Evolutionary conservation across 495 filamentous ascomycete genomes (phyloP).

Genomic region (Podospora anserina): DNA sequence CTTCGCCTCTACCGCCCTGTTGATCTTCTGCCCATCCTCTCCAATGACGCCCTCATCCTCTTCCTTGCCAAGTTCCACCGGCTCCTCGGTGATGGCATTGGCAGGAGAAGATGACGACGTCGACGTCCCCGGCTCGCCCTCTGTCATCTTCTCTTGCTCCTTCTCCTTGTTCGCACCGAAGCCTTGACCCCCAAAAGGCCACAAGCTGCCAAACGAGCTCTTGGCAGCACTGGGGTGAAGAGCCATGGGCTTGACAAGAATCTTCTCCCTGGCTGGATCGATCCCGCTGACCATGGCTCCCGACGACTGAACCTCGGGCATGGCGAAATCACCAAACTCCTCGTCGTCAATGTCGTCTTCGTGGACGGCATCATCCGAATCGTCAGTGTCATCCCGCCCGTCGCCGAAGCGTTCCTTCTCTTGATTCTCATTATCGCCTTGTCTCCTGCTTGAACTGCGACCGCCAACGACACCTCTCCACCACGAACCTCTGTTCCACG

Average conservation of each 20-base stretch:
- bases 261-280: slow-evolving; percentile 32
- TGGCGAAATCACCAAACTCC: slow-evolving; percentile 53
- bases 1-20: slow-evolving; percentile 50
- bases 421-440: slow-evolving; percentile 7
- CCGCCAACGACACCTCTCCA: slow-evolving; percentile 43
- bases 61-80: slow-evolving; percentile 30
- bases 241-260: slow-evolving; percentile 45
- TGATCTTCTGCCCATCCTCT: slow-evolving; percentile 44
- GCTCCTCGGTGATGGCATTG: slow-evolving; percentile 26
- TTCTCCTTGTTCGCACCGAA: slow-evolving; percentile 34
- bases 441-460: slow-evolving; percentile 7
- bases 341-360: slow-evolving; percentile 49
- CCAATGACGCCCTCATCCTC: slow-evolving; percentile 30
- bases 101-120: neutral
- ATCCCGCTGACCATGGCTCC: slow-evolving; percentile 34
- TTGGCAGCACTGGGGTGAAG: slow-evolving; percentile 40
- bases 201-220: slow-evolving; percentile 45
- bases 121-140: neutral
- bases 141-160: slow-evolving; percentile 6
- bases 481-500: slow-evolving; percentile 44
- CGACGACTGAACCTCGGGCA: slow-evolving; percentile 42
- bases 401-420: slow-evolving; percentile 43
- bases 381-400: slow-evolving; percentile 45
- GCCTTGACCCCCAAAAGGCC: slow-evolving; percentile 41
- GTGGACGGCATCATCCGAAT: slow-evolving; percentile 27